Evolutionary conservation across 2,329 filamentous ascomycete species (phyloP), one percentile per base, ranked within the genome.

Genomic region (Juglanconis oblonga): DNA sequence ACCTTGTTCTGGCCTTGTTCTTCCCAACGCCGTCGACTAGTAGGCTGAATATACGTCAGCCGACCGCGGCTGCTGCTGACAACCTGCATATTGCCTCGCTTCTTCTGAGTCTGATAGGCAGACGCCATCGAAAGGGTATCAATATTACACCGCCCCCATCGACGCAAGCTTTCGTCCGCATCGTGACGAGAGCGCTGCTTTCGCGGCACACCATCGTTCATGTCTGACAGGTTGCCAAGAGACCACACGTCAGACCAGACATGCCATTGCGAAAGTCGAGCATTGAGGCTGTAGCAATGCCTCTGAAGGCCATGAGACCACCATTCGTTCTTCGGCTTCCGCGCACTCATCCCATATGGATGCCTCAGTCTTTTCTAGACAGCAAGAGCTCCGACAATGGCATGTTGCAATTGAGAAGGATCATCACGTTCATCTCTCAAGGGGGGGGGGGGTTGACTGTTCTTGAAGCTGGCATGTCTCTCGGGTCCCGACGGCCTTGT

Each of bases 11-110:
- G n/a, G n/a, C 35, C 35, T 52, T 45, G 4, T 45, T 24, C 7
- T 45, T 3, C 42, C 8, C 42, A 9, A 17, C 4, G 7, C 48
- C 40, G 52, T 56, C n/a, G 38, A 45, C 45, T 54, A 17, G 29
- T 29, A 44, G 47, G 38, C 14, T 51, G 7, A 42, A 47, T 42
- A 54, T 51, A 51, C 45, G 58, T 62, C 56, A 62, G 59, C 52
- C 54, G 56, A 47, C 47, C 55, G 14, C 33, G 29, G 24, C 40
- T 52, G 42, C 13, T 59, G 56, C 59, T 62, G 52, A 62, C 59
- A 17, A 42, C 32, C 45, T 59, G 60, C 60, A 59, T 42, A 29
- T 42, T 35, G 36, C 29, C 29, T 31, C 29, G 24, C 29, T 55
- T 32, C 42, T 52, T 32, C 13, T 31, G 40, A 52, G 51, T 31